Base-by-base conservation (phyloP, 2,329 filamentous ascomycete species). In the Sporothrix brunneoviolacea region DNA sequence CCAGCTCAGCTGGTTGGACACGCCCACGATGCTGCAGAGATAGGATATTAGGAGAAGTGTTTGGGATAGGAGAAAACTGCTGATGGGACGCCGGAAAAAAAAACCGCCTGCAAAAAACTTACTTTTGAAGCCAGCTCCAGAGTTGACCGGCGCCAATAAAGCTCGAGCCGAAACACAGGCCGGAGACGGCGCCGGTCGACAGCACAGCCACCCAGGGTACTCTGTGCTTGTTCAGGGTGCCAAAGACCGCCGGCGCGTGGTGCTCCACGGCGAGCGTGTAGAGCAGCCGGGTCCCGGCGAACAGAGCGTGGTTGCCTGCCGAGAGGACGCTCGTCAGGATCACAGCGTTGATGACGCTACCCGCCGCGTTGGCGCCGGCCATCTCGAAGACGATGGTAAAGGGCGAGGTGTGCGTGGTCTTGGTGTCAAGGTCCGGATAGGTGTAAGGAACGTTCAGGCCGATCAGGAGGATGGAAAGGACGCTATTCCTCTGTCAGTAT, bases 1-100 rank as follows among this genome's bases (percentile, higher is more conserved):
- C 81, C 82, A 85, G 44, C 78, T 79, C 4, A 85, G 66, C 64
- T 84, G 82, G 61, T 84, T 84, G 0, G 80, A 83, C 0, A 85
- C 82, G 10, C 81, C 81, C 50, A 85, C 79, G 40, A 85, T 75
- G 52, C 73, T 76, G 22, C 24, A 28, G 24, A 10, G 5, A 5
- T 6, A n/a, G n/a, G n/a, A n/a, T n/a, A n/a, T n/a, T n/a, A n/a
- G n/a, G n/a, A n/a, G n/a, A n/a, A n/a, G n/a, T n/a, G n/a, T n/a
- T n/a, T n/a, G n/a, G n/a, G n/a, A n/a, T n/a, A n/a, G n/a, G n/a
- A n/a, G n/a, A n/a, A n/a, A n/a, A n/a, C n/a, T n/a, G n/a, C n/a
- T n/a, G n/a, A n/a, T n/a, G n/a, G n/a, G n/a, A n/a, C n/a, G n/a
- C n/a, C n/a, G n/a, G n/a, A n/a, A n/a, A n/a, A n/a, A n/a, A n/a